Evolutionary conservation across 2,329 filamentous ascomycete genomes (phyloP).

Genomic region (Nectriaceae sp.): DNA sequence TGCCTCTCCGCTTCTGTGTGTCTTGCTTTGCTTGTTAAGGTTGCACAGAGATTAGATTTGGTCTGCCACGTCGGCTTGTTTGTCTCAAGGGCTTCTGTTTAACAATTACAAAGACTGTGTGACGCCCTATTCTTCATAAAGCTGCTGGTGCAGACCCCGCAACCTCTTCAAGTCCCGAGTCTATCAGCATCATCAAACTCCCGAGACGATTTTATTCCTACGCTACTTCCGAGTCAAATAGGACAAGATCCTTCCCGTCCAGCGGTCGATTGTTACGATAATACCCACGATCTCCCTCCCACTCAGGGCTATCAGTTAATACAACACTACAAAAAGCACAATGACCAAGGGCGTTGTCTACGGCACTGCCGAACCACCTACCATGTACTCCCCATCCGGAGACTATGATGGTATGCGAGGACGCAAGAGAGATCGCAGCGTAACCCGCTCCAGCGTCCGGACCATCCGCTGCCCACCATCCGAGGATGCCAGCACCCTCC

Average conservation of each 20-base stretch:
- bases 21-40: not conserved
- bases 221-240: not conserved
- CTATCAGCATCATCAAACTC: too few species aligned
- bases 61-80: not conserved
- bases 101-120: not conserved
- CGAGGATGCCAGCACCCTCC: slow-evolving; percentile 45
- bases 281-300: too few species aligned
- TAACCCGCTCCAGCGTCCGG: slow-evolving; percentile 32
- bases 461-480: slow-evolving; percentile 32
- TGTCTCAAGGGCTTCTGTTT: not conserved
- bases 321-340: slow-evolving; percentile 11
- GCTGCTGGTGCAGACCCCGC: not conserved
- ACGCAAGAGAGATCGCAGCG: slow-evolving; percentile 43
- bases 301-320: too few species aligned
- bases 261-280: not conserved
- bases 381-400: slow-evolving; percentile 20
- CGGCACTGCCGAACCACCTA: slow-evolving; percentile 23
- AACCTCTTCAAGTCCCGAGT: not conserved
- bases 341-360: slow-evolving; percentile 28
- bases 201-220: not conserved
- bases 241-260: too few species aligned
- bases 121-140: not conserved
- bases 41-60: not conserved
- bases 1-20: not conserved
- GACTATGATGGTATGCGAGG: slow-evolving; percentile 37